Conservation (phyloP, 805 yeast genomes). For the Wickerhamomyces queroliae region DNA sequence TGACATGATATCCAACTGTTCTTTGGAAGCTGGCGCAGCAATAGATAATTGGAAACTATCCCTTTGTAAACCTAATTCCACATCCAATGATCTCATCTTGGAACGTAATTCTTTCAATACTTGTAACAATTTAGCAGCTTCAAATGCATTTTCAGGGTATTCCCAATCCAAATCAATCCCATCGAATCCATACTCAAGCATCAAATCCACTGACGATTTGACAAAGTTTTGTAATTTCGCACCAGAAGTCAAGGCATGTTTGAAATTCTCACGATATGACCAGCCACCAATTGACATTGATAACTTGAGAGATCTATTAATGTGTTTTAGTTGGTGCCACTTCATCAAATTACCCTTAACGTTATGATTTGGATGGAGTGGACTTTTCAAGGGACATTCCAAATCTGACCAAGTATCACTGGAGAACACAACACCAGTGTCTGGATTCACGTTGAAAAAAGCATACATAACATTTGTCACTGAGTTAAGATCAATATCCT, state of each 20-base stretch:
- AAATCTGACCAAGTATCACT: slow-evolving; percentile 67
- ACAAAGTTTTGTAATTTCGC: slow-evolving; percentile 41
- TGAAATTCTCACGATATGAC: slow-evolving; percentile 46
- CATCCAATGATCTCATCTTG: slow-evolving; percentile 35
- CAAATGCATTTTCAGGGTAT: slow-evolving; percentile 50
- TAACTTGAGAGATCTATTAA: slow-evolving; percentile 40
- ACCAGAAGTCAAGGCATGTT: slow-evolving; percentile 34
- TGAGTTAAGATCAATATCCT: slow-evolving; percentile 49
- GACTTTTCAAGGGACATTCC: slow-evolving; percentile 25
- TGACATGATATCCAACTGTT: slow-evolving; percentile 36
- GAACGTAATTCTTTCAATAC: slow-evolving; percentile 36
- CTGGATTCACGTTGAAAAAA: slow-evolving; percentile 54
- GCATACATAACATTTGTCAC: slow-evolving; percentile 76
- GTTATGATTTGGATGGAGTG: slow-evolving; percentile 12
- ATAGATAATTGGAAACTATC: slow-evolving; percentile 47
- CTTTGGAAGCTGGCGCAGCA: slow-evolving; percentile 69
- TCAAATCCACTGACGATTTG: slow-evolving; percentile 36
- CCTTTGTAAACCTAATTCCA: slow-evolving; percentile 12
- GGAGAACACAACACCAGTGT: slow-evolving; percentile 46
- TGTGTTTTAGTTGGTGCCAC: slow-evolving; percentile 39
- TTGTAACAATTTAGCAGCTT: slow-evolving; percentile 38
- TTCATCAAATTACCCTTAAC: slow-evolving; percentile 43
- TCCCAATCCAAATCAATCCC: slow-evolving; percentile 97
- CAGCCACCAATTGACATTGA: slow-evolving; percentile 85
- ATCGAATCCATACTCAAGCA: slow-evolving; percentile 63